Conservation (phyloP, 176 grass and related monocot species). For the Cymbopogon citratus region DNA sequence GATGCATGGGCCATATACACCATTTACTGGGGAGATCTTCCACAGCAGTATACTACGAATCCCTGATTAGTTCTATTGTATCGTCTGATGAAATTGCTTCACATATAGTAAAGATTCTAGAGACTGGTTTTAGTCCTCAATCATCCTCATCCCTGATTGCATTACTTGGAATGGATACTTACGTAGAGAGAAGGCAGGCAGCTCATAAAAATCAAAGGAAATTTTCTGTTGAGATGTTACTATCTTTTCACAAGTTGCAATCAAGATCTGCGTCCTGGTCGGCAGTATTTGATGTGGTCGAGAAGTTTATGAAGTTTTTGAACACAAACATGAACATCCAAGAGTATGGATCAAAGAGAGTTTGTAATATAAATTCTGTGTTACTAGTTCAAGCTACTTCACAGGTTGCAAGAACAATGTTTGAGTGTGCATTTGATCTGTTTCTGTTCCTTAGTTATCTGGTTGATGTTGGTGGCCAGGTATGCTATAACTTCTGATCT, state of each 20-base stretch:
- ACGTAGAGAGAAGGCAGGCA: slow-evolving; percentile 59
- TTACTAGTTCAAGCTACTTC: slow-evolving; percentile 70
- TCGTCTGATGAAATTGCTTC: slow-evolving; percentile 71
- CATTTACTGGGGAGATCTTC: slow-evolving; percentile 71
- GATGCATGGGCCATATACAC: slow-evolving; percentile 85
- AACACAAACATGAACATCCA: slow-evolving; percentile 30
- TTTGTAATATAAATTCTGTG: slow-evolving; percentile 58
- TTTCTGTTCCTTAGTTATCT: slow-evolving; percentile 85
- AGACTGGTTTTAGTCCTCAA: slow-evolving; percentile 58
- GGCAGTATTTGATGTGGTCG: slow-evolving; percentile 62
- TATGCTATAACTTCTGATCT: slow-evolving; percentile 30
- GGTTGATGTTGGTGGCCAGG: slow-evolving; percentile 77
- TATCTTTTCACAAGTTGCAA: slow-evolving; percentile 66
- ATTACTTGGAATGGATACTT: slow-evolving; percentile 72
- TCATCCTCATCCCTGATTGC: slow-evolving; percentile 52
- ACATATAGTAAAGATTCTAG: slow-evolving; percentile 78
- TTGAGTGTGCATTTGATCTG: slow-evolving; percentile 85
- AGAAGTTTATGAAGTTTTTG: slow-evolving; percentile 75
- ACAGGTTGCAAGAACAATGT: slow-evolving; percentile 83
- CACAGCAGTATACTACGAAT: slow-evolving; percentile 81
- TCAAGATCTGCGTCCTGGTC: slow-evolving; percentile 63
- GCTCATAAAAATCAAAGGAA: slow-evolving; percentile 83
- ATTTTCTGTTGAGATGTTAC: slow-evolving; percentile 91
- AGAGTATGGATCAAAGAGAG: slow-evolving; percentile 41
- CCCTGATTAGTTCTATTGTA: slow-evolving; percentile 56